Evolutionary conservation across 768 basidiomycete genomes (phyloP), one percentile per base, ranked within the genome.

Genomic region (Suillus bovinus): DNA sequence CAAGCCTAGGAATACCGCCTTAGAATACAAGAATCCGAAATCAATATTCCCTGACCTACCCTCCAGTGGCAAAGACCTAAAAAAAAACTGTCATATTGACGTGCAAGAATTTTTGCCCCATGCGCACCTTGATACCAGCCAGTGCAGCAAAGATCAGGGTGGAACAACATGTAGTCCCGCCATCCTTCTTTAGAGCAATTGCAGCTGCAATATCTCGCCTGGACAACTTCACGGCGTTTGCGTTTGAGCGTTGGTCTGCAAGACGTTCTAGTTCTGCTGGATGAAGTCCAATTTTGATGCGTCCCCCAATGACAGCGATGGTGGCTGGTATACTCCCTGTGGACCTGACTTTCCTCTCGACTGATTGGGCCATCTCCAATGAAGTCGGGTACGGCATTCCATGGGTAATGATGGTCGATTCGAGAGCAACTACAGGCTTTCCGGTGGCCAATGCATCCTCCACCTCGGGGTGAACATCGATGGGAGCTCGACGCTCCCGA

Each of bases 341-440:
- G 2, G 82, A 81, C 63, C 94, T 82, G 34, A 96, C 88, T 55
- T 90, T 88, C 8, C 69, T 71, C 73, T 94, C 93, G 22, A 96
- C 80, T 7, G 87, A 86, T 36, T 78, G 76, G 0, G 93, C 88
- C 27, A 90, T 87, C 31, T 87, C 79, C 7, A 89, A 72, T 70
- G 94, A 96, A 41, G 81, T 80, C 0, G 94, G 94, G 66, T 86
- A 86, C 0, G 94, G 93, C 78, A 96, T 86, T 22, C 94, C 96
- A 79, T 98, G 94, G 1, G 95, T 95, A 63, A 97, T 87, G 59
- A 99, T 84, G 1, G 96, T 89, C 2, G 91, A 93, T 73, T 99
- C 96, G 13, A 99, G 84, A 14, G 96, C 95, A 13, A 98, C 94
- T 50, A 98, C 80, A 22, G 94, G 87, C 64, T 77, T 79, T 11